Percentiles rank a stretch among this genome's conserved stretches.
phyloP scores from a whole-genome alignment of 257 asterid species.

The Penstemon eatonii region DNA sequence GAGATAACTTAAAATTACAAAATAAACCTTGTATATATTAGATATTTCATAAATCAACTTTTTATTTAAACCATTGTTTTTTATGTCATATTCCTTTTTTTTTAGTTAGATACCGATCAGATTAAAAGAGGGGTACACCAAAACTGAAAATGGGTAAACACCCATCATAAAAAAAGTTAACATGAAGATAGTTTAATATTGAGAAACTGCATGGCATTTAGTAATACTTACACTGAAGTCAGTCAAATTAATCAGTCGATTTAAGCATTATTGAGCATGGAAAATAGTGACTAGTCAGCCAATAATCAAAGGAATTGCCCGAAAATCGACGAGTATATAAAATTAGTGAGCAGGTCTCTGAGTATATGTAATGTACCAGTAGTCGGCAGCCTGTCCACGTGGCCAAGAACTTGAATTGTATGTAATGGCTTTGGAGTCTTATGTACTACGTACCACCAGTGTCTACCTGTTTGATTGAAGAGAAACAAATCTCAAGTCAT shows the following conservation, averaged over 20 bases:
- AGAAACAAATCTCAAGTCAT: conserved; percentile 34
- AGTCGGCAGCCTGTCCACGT: conserved; percentile 35
- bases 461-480: conserved; percentile 21
- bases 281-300: conserved; percentile 28
- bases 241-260: conserved; percentile 35
- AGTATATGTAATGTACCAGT: conserved; percentile 10
- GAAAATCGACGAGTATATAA: conserved; percentile 2
- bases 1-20: conserved; percentile 39
- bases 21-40: conserved; percentile 36
- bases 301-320: conserved; percentile 37
- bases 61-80: conserved; percentile 43
- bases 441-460: conserved; percentile 8
- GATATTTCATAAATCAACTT: conserved; percentile 33
- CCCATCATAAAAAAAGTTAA: too few relatives aligned
- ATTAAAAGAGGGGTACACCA: background rate
- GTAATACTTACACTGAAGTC: background rate
- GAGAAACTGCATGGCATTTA: too few relatives aligned
- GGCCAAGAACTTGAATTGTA: conserved; percentile 44
- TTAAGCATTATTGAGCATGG: conserved; percentile 27
- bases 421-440: conserved; percentile 35
- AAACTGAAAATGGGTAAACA: too few relatives aligned
- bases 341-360: conserved; percentile 28
- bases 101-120: background rate
- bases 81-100: conserved; percentile 12
- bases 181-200: too few relatives aligned